Base-by-base conservation (phyloP, 2,329 filamentous ascomycete species). In the Eurotiales sp. region DNA sequence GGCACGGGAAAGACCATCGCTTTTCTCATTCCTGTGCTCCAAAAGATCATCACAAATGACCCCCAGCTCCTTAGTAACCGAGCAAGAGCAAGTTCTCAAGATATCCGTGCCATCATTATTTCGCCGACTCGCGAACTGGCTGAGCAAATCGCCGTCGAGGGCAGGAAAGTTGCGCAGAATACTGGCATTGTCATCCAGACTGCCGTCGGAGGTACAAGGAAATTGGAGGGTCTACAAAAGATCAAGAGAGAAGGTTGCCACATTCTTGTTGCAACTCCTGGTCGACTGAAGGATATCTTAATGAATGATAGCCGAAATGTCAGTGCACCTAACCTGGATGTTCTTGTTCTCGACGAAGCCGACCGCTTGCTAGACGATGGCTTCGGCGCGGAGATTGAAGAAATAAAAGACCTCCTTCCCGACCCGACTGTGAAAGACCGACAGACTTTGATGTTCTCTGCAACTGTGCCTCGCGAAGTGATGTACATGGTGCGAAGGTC, bases 1-100 rank as follows among this genome's bases (percentile, higher is more conserved):
- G 93, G 93, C 66, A 97, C 93, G 3, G 93, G 93, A 66, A 99
- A 99, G 75, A 99, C 93, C 0, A 75, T 97, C 52, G 93, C 89
- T 30, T 99, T 97, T 76, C 78, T 99, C 21, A 73, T 97, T 6
- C 93, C 93, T 46, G 77, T 90, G 7, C 74, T 97, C 47, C 89
- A 96, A 67, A 85, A 84, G 54, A 87, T 96, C 64, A 75, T 95
- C 55, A 68, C 72, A 54, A 39, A 32, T 25, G 82, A 89, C 57
- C 82, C 84, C 1, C 78, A 95, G 29, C 82, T 62, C 29, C 52
- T 48, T 25, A 52, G 55, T 48, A 11, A 39, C 42, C 34, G 52
- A 37, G 51, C 48, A 43, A 42, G 47, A 34, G 30, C 59, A 21
- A 45, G 64, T 8, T 51, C 75, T 21, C 66, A 73, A 52, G 79